Conservation (phyloP, 768 basidiomycete genomes). For the Hericium coralloides region DNA sequence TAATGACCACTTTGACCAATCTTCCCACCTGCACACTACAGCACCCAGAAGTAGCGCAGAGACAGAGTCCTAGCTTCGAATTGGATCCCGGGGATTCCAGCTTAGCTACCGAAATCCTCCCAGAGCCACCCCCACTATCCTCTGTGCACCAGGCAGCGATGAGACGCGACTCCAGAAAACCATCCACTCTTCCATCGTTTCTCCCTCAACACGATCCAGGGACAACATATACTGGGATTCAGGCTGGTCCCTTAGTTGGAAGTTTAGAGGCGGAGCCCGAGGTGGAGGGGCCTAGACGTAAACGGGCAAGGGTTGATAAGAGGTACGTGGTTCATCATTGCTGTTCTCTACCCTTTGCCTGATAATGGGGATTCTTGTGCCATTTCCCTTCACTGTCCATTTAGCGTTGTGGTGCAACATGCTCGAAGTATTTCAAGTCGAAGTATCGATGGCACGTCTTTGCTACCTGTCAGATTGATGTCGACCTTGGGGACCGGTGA, state of each 20-base stretch:
- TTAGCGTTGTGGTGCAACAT: background rate
- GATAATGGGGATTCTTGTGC: background rate
- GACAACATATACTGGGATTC: slow-evolving; percentile 76
- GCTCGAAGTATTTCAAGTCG: background rate
- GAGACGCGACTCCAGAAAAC: slow-evolving; percentile 78
- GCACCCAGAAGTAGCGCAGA: slow-evolving; percentile 66
- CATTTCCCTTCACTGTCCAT: background rate
- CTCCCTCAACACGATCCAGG: slow-evolving; percentile 80
- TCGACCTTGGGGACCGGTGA: too few relatives aligned
- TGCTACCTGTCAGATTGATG: too few relatives aligned
- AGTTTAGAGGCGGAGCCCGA: slow-evolving; percentile 37
- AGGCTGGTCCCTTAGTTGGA: slow-evolving; percentile 46
- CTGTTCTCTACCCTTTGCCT: background rate
- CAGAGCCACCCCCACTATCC: slow-evolving; percentile 72
- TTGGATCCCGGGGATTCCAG: slow-evolving; percentile 49
- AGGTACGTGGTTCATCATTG: slow-evolving; percentile 38
- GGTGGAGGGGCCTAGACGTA: slow-evolving; percentile 56
- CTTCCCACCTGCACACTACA: slow-evolving; percentile 65
- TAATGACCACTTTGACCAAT: slow-evolving; percentile 67
- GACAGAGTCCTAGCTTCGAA: slow-evolving; percentile 56
- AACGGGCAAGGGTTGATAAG: slow-evolving; percentile 68
- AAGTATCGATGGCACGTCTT: too few relatives aligned
- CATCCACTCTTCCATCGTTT: slow-evolving; percentile 62
- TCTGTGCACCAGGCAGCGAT: slow-evolving; percentile 56
- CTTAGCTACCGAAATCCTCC: slow-evolving; percentile 84